Evolutionary conservation across 2,329 filamentous ascomycete species (phyloP).

Genomic region (Pleurostoma richardsiae): DNA sequence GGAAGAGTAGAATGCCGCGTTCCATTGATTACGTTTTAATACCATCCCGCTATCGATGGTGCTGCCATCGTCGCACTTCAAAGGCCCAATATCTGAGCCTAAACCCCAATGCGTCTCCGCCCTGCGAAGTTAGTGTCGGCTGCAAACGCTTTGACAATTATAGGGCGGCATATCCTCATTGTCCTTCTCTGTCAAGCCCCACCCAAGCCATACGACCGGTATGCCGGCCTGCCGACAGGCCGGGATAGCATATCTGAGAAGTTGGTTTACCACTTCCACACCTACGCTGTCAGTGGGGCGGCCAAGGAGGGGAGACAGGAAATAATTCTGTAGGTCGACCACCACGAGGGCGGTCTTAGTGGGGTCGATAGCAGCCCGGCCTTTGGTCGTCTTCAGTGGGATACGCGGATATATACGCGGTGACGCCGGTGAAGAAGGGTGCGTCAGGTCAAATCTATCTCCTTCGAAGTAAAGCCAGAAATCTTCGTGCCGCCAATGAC

Average conservation of each 20-base stretch:
- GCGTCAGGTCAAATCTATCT: conserved; percentile 5
- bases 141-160: neutral
- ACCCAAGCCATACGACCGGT: conserved; percentile 1
- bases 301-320: conserved; percentile 7
- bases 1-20: conserved; percentile 1
- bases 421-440: neutral
- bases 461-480: conserved; percentile 1
- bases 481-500: neutral
- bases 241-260: conserved; percentile 2
- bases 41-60: conserved; percentile 1
- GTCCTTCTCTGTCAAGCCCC: conserved; percentile 5
- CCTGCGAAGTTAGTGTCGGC: conserved; percentile 1
- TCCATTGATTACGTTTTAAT: conserved; percentile 6
- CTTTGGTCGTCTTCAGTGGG: conserved; percentile 4
- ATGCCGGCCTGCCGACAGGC: conserved; percentile 6
- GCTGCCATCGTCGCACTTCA: neutral
- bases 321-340: conserved; percentile 9
- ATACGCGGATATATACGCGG: conserved; percentile 1
- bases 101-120: neutral
- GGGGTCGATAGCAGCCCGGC: conserved; percentile 1
- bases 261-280: conserved; percentile 1
- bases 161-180: conserved; percentile 3
- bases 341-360: conserved; percentile 7
- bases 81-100: neutral
- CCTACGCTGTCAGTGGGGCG: conserved; percentile 3